Base-by-base conservation (phyloP, 257 asterid genomes). In the Hygrophila difformis region DNA sequence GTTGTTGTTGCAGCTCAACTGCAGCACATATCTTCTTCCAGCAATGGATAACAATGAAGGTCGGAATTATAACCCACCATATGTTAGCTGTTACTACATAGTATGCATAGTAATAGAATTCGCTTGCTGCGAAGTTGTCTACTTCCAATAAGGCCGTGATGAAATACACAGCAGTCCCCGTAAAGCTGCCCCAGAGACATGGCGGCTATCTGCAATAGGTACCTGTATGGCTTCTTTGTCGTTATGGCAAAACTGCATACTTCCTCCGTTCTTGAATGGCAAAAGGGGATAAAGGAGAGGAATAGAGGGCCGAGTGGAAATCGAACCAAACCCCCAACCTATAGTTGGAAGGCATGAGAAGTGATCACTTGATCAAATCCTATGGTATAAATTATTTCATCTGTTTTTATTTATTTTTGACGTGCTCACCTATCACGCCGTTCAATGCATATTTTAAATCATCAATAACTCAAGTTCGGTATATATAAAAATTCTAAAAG, bases 181-280 rank as follows among this genome's bases (percentile, higher is more conserved):
- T 89, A 89, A 15, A 89, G 91, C 70, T 89, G 96, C 12, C 92
- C 94, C 56, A 89, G 44, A 31, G 84, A 89, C 48, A 89, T 79
- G 47, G 94, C 77, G n/a, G n/a, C n/a, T 43, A 82, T 44, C 57
- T 89, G 98, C 52, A 89, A 91, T 37, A 69, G 53, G 63, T 75
- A 57, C 46, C 77, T 77, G 18, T 82, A 77, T 1, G 98, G 39
- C 73, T 75, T 82, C 74, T 65, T 82, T n/a, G 72, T 49, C 21
- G 92, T 93, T 52, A 89, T 82, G 3, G 98, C 98, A 44, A 69
- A 89, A 69, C 98, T 89, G 85, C 57, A 55, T 1, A 46, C 6
- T 35, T 8, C 22, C 5, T n/a, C n/a, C n/a, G n/a, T n/a, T n/a
- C n/a, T n/a, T n/a, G n/a, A n/a, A n/a, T n/a, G n/a, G n/a, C n/a